Evolutionary conservation across 768 basidiomycete species (phyloP).

Genomic region (Serendipita sp.): DNA sequence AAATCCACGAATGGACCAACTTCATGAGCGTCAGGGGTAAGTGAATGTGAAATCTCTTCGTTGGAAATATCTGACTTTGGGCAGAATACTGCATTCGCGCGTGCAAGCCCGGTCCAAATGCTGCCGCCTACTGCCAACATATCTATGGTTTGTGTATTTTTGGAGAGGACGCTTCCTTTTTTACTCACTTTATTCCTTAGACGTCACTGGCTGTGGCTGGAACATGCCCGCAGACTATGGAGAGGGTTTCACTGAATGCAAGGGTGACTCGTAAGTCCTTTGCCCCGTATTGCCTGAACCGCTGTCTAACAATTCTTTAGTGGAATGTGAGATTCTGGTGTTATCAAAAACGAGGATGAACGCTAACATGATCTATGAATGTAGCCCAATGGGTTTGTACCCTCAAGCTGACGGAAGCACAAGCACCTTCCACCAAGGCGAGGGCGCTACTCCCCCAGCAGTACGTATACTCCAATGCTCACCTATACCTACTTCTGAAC

Average conservation of each 20-base stretch:
- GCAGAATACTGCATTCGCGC: constrained; percentile 19
- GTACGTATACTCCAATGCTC: neutral
- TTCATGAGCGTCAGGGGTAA: constrained; percentile 11
- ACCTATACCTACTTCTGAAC: neutral
- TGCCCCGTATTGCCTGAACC: neutral
- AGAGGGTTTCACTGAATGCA: neutral
- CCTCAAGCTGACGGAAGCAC: constrained; percentile 1
- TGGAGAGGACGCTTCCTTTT: constrained; percentile 27
- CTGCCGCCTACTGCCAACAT: constrained; percentile 42
- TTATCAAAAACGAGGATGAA: neutral
- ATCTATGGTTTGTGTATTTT: constrained; percentile 32
- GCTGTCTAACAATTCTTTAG: neutral
- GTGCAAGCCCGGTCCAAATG: constrained; percentile 22
- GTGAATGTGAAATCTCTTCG: neutral
- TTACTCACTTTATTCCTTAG: neutral
- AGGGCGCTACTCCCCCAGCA: neutral
- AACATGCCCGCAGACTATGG: constrained; percentile 7
- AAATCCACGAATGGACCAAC: constrained; percentile 10
- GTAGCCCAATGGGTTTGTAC: neutral
- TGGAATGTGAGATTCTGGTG: neutral
- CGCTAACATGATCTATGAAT: neutral
- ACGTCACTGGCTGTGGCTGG: constrained; percentile 14
- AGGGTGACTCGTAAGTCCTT: neutral
- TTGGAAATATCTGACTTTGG: neutral
- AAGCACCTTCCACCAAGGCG: constrained; percentile 2